Evolutionary conservation across 1,139 yeast genomes (phyloP).

Genomic region (Hyphopichia wangnamkhiaoensis): DNA sequence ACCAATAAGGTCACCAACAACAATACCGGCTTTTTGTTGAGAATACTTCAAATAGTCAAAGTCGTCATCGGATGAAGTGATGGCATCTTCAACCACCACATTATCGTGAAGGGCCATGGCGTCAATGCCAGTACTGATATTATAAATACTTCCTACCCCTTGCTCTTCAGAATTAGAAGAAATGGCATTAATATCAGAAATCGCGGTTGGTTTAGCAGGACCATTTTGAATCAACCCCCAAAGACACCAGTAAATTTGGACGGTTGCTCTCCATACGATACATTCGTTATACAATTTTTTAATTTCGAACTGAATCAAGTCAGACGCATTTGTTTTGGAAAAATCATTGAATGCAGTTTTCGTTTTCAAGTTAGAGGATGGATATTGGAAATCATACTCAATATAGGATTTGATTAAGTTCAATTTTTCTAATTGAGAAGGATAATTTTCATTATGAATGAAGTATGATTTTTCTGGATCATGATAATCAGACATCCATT

Average conservation of each 20-base stretch:
- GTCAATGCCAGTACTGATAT: slow-evolving; percentile 38
- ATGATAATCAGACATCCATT: slow-evolving; percentile 96
- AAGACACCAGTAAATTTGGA: slow-evolving; percentile 77
- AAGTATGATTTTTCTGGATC: slow-evolving; percentile 62
- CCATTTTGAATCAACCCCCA: slow-evolving; percentile 91
- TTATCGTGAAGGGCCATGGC: slow-evolving; percentile 26
- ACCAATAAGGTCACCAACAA: slow-evolving; percentile 73
- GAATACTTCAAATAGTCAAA: slow-evolving; percentile 81
- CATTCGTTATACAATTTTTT: slow-evolving; percentile 63
- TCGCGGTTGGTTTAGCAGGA: slow-evolving; percentile 22
- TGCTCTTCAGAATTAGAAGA: slow-evolving; percentile 20
- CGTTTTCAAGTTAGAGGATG: slow-evolving; percentile 34
- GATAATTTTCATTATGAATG: slow-evolving; percentile 59
- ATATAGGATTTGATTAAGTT: slow-evolving; percentile 77
- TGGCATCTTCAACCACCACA: slow-evolving; percentile 31
- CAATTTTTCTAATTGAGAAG: slow-evolving; percentile 64
- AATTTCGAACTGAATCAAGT: slow-evolving; percentile 52
- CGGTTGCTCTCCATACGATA: slow-evolving; percentile 78
- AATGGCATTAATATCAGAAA: slow-evolving; percentile 13
- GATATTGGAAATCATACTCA: slow-evolving; percentile 48
- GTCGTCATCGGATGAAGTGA: slow-evolving; percentile 57
- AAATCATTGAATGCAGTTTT: slow-evolving; percentile 17
- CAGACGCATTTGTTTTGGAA: slow-evolving; percentile 21
- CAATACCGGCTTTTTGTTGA: slow-evolving; percentile 68
- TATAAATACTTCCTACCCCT: slow-evolving; percentile 43